phyloP scores from a whole-genome alignment of 768 basidiomycete genomes.

The Mycena epipterygia region DNA sequence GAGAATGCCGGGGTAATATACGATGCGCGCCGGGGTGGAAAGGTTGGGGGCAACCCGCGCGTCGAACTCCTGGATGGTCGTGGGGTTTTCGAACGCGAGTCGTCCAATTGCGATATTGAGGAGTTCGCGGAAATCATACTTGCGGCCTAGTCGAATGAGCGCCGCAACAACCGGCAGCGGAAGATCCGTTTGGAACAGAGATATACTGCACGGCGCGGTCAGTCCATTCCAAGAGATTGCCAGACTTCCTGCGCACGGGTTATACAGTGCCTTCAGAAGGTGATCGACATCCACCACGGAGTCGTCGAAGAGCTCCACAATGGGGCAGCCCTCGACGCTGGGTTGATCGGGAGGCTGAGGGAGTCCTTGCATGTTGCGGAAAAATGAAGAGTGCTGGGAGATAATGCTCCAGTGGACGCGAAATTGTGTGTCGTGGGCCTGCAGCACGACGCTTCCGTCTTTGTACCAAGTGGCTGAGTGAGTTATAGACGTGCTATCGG shows the following conservation, averaged over 20 bases:
- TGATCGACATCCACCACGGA: not conserved
- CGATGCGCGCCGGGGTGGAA: not conserved
- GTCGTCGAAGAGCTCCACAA: slow-evolving; percentile 18
- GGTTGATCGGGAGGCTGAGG: slow-evolving; percentile 19
- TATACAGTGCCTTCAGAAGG: slow-evolving; percentile 9
- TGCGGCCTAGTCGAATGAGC: slow-evolving; percentile 24
- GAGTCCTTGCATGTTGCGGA: slow-evolving; percentile 12
- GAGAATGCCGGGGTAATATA: not conserved
- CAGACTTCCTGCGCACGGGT: not conserved
- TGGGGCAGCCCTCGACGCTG: slow-evolving; percentile 18
- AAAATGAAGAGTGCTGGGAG: slow-evolving; percentile 7
- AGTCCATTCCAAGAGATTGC: not conserved
- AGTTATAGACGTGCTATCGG: not conserved
- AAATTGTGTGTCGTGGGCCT: slow-evolving; percentile 19
- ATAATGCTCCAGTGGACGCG: slow-evolving; percentile 28
- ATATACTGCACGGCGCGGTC: not conserved
- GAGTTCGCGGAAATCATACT: slow-evolving; percentile 17
- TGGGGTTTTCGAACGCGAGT: slow-evolving; percentile 6
- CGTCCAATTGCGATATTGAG: not conserved
- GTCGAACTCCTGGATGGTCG: slow-evolving; percentile 4
- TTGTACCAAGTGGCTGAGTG: slow-evolving; percentile 9
- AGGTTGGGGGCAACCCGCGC: not conserved
- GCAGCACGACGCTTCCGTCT: slow-evolving; percentile 23
- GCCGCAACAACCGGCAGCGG: not conserved
- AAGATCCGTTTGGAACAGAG: not conserved